Evolutionary conservation across 2,329 filamentous ascomycete genomes (phyloP).

Genomic region (Penicillium sp.): DNA sequence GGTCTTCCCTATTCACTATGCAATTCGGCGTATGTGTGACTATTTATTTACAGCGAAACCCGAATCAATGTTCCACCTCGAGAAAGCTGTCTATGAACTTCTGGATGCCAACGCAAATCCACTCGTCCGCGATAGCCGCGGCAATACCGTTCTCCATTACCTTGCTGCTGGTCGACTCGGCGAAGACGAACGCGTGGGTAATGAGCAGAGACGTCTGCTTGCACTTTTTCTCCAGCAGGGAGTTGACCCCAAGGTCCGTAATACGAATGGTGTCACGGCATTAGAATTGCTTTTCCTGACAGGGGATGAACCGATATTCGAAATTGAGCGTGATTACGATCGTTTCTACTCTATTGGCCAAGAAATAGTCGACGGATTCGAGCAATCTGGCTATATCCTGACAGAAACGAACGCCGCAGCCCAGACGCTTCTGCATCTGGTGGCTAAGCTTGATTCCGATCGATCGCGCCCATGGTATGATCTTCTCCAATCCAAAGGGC

Average conservation of each 20-base stretch:
- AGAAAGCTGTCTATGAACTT: too few relatives aligned
- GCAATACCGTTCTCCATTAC: too few relatives aligned
- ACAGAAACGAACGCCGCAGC: constrained; percentile 1
- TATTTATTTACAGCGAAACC: too few relatives aligned
- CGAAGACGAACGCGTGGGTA: constrained; percentile 6
- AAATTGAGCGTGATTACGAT: background rate
- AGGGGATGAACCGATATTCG: background rate
- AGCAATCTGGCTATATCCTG: constrained; percentile 6
- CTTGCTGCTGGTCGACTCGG: constrained; percentile 13
- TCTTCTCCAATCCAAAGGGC: constrained; percentile 9
- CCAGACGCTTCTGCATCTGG: constrained; percentile 14
- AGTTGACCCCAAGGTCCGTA: constrained; percentile 10
- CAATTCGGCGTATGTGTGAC: too few relatives aligned
- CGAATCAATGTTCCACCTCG: too few relatives aligned
- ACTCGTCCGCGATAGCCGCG: too few relatives aligned
- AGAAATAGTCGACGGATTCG: constrained; percentile 4
- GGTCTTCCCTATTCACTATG: too few relatives aligned
- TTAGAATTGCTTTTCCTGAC: constrained; percentile 3
- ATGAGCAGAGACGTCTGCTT: constrained; percentile 13
- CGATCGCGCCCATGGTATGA: constrained; percentile 6
- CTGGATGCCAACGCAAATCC: too few relatives aligned
- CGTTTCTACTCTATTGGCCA: constrained; percentile 6
- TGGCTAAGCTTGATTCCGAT: constrained; percentile 4
- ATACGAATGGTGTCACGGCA: background rate
- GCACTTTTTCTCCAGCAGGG: background rate